Conservation (phyloP, 176 grass and related monocot genomes). For the Poa pratensis region DNA sequence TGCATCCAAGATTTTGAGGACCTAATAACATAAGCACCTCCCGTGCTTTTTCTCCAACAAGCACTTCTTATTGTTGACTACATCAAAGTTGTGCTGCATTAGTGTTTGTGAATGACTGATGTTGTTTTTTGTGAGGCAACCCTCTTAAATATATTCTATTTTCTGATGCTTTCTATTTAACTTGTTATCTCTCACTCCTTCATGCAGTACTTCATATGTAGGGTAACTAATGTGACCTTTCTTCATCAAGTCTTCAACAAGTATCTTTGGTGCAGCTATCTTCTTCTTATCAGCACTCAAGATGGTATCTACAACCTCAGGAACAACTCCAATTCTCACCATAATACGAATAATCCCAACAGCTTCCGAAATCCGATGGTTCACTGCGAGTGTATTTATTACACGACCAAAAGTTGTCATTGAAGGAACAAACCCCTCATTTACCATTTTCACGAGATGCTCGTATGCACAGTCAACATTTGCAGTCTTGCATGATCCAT, state of each 20-base stretch:
- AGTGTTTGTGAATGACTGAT: slow-evolving; percentile 29
- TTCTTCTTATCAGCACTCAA: slow-evolving; percentile 85
- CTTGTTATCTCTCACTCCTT: slow-evolving; percentile 87
- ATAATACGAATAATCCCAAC: slow-evolving; percentile 74
- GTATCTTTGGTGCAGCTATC: slow-evolving; percentile 94
- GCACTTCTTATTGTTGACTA: slow-evolving; percentile 10
- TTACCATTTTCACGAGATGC: slow-evolving; percentile 73
- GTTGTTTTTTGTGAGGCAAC: slow-evolving; percentile 10
- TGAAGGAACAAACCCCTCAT: slow-evolving; percentile 71
- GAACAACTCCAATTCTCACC: slow-evolving; percentile 72
- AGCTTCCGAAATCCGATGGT: slow-evolving; percentile 58
- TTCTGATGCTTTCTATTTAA: slow-evolving; percentile 52
- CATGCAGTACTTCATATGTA: slow-evolving; percentile 91
- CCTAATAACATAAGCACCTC: slow-evolving; percentile 29
- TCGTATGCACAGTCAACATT: slow-evolving; percentile 59
- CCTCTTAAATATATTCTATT: slow-evolving; percentile 19
- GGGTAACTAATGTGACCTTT: slow-evolving; percentile 85
- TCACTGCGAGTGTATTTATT: slow-evolving; percentile 70
- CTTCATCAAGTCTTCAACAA: slow-evolving; percentile 94
- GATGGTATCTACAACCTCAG: slow-evolving; percentile 78
- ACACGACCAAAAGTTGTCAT: slow-evolving; percentile 75
- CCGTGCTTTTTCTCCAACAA: slow-evolving; percentile 12
- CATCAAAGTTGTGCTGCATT: slow-evolving; percentile 11
- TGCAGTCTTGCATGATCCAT: slow-evolving; percentile 79
- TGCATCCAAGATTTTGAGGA: slow-evolving; percentile 19